Percentiles rank a stretch among this genome's conserved stretches.
Conservation (phyloP, 176 grass and related monocot genomes). For the Carex littledalei region DNA sequence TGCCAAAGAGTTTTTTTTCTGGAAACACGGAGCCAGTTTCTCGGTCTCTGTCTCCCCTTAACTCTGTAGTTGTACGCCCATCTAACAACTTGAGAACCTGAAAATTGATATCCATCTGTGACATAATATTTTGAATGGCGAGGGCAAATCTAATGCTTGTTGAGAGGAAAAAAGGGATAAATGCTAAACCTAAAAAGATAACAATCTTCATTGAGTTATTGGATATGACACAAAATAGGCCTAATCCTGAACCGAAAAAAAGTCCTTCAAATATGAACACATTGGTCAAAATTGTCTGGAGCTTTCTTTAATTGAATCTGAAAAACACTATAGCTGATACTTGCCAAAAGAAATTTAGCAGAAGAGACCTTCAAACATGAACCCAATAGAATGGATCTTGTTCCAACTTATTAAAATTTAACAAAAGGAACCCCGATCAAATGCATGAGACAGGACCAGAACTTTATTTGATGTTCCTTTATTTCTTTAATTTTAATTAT, state of each 20-base stretch:
- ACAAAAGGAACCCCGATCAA: not conserved
- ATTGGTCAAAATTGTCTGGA: too few relatives aligned
- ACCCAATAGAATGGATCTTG: too few relatives aligned
- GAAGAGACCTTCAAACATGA: too few relatives aligned
- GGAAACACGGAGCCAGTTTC: not conserved
- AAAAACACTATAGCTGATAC: not conserved
- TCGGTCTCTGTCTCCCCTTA: not conserved
- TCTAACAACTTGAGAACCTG: not conserved
- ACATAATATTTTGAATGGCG: not conserved
- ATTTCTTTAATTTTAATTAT: not conserved
- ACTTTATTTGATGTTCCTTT: not conserved
- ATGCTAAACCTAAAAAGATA: not conserved
- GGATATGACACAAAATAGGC: too few relatives aligned
- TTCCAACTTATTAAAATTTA: not conserved
- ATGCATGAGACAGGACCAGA: not conserved
- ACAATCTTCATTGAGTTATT: not conserved
- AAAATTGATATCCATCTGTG: not conserved
- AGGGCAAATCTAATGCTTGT: not conserved
- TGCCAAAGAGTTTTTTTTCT: constrained; percentile 1
- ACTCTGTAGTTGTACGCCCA: not conserved
- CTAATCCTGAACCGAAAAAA: not conserved
- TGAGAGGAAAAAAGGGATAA: not conserved
- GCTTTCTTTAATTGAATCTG: not conserved
- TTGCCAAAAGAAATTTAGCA: not conserved
- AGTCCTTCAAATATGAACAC: too few relatives aligned